Conservation (phyloP, 2,329 filamentous ascomycete species). For the Xylariomycetidae sp. region DNA sequence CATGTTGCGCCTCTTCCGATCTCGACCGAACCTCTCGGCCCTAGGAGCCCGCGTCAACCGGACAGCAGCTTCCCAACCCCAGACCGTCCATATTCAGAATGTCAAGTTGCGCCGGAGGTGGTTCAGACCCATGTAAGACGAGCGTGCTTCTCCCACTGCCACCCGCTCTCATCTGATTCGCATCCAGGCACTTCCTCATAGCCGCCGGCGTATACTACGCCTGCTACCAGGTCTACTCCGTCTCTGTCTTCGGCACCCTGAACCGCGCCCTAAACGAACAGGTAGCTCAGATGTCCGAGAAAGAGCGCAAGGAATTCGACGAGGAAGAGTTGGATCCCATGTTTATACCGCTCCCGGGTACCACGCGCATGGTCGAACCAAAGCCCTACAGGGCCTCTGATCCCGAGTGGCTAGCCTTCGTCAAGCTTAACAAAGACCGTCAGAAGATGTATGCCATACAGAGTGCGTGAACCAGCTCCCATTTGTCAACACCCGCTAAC, state of each 20-base stretch:
- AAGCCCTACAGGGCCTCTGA: slow-evolving; percentile 51
- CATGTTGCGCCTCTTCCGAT: slow-evolving; percentile 26
- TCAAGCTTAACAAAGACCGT: slow-evolving; percentile 52
- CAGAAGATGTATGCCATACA: slow-evolving; percentile 43
- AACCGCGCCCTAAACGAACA: slow-evolving; percentile 37
- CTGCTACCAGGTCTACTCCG: slow-evolving; percentile 39
- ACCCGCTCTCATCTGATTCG: too few species aligned
- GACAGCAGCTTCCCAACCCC: slow-evolving; percentile 10
- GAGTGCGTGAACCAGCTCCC: too few species aligned
- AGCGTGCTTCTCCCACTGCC: too few species aligned
- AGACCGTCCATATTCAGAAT: slow-evolving; percentile 20
- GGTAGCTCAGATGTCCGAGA: slow-evolving; percentile 36
- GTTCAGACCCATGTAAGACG: slow-evolving; percentile 21
- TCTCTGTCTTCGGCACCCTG: slow-evolving; percentile 42
- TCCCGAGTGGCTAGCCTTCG: slow-evolving; percentile 60
- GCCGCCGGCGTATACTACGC: slow-evolving; percentile 28
- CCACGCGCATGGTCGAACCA: slow-evolving; percentile 43
- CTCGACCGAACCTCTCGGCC: slow-evolving; percentile 15
- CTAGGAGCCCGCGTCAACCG: slow-evolving; percentile 12
- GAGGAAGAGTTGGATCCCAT: slow-evolving; percentile 40
- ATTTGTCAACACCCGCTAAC: too few species aligned
- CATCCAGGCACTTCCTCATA: slow-evolving; percentile 23
- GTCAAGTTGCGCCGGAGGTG: slow-evolving; percentile 23
- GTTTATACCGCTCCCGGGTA: slow-evolving; percentile 61
- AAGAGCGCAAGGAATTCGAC: slow-evolving; percentile 36